A percentile compares a stretch with the other conserved stretches of the same genome.
Conservation (phyloP, 495 filamentous ascomycete genomes). For the Penicillium mononematosum region DNA sequence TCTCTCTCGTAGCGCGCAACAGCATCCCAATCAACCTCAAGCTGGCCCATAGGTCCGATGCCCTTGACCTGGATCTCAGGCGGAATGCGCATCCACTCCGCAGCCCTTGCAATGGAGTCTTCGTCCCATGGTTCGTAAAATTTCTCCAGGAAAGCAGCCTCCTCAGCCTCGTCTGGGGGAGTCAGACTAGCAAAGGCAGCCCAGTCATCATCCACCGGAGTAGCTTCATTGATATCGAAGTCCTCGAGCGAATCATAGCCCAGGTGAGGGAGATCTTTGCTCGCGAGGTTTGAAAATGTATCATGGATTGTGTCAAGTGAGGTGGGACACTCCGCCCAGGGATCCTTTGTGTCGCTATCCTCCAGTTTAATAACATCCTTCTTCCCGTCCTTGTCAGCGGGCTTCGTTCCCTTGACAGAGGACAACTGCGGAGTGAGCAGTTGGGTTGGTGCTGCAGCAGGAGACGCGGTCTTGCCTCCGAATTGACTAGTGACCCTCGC, state of each 20-base stretch:
- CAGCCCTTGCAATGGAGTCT: slow-evolving; percentile 14
- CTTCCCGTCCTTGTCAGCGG: slow-evolving; percentile 31
- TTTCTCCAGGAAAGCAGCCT: slow-evolving; percentile 13
- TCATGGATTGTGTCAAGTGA: slow-evolving; percentile 45
- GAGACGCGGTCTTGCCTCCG: slow-evolving; percentile 40
- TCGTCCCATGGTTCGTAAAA: slow-evolving; percentile 24
- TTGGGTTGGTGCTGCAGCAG: slow-evolving; percentile 36
- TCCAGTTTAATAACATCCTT: slow-evolving; percentile 28
- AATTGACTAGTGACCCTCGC: slow-evolving; percentile 40
- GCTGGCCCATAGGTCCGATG: slow-evolving; percentile 1
- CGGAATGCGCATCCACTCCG: slow-evolving; percentile 22
- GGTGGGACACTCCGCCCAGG: slow-evolving; percentile 45
- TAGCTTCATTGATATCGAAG: slow-evolving; percentile 45
- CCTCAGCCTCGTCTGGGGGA: slow-evolving; percentile 24
- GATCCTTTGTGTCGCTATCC: slow-evolving; percentile 27
- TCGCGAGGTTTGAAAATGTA: slow-evolving; percentile 37
- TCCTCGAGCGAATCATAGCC: slow-evolving; percentile 42
- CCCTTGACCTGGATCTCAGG: slow-evolving; percentile 14
- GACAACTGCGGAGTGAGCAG: slow-evolving; percentile 41
- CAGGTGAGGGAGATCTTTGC: slow-evolving; percentile 25
- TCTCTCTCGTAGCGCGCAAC: slow-evolving; percentile 10
- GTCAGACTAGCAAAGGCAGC: slow-evolving; percentile 37
- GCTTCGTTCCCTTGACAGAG: slow-evolving; percentile 34
- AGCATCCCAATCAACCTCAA: slow-evolving; percentile 13
- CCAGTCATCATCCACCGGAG: slow-evolving; percentile 44